Base-by-base conservation (phyloP, 257 asterid genomes). In the Phtheirospermum japonicum region DNA sequence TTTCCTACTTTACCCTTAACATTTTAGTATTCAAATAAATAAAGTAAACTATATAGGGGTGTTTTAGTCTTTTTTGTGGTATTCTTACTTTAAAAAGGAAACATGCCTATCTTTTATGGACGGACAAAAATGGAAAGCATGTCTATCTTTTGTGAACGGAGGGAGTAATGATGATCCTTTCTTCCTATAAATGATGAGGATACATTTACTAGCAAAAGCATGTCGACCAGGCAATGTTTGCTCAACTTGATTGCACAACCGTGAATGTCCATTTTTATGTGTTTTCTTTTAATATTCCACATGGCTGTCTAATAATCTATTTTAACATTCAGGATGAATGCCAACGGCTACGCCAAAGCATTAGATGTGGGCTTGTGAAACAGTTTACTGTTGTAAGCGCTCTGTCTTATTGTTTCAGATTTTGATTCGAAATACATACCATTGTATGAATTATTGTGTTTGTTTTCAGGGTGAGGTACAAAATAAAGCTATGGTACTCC, bases 321-420 rank as follows among this genome's bases (percentile, higher is more conserved):
- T 67, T 70, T 67, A 49, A 20, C 30, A 65, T 77, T 46, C 85
- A 90, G 98, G 98, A 88, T 26, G 98, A 88, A 76, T 90, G 98
- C 80, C 67, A 76, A 71, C 84, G 88, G 65, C 74, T 90, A 52
- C 94, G 88, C 55, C 94, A 90, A 73, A 82, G 87, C 82, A 81
- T 90, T 59, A 79, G 88, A 76, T 83, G 83, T 28, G 95, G 95
- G 65, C 92, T 85, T 66, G 86, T 81, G 76, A 78, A 83, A 71
- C 87, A 63, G 51, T 77, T 76, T 52, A 80, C 96, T 36, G 87
- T 90, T 52, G 98, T 90, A 79, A 85, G 98, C 72, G 28, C 69
- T 65, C 67, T 57, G 69, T 39, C 48, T 28, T 52, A 33, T 46
- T 78, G 34, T 45, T 68, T 70, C 65, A 50, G 42, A 61, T 13